Evolutionary conservation across 2,329 filamentous ascomycete species (phyloP), one percentile per base, ranked within the genome.

Genomic region (Colletotrichum eleusines): DNA sequence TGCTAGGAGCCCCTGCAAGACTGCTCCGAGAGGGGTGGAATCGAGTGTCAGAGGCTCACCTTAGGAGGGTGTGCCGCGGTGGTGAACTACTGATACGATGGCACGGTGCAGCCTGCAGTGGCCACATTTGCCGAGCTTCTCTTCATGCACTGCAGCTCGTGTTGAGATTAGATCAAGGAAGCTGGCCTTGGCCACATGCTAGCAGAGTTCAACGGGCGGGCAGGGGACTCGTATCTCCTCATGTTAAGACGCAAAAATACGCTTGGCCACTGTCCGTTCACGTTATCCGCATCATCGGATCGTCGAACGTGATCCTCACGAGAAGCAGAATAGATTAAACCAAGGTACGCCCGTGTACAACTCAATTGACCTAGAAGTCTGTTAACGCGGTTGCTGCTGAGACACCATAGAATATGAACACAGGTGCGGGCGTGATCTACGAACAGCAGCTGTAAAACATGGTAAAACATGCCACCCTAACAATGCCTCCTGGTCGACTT

Each of bases 91-190:
- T 23, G 38, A 23, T 28, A 40, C 63, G 23, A 59, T 28, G 12
- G 5, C 50, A 28, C 23, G 20, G 46, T 50, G 62, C 62, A 55
- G 28, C 59, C 63, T 66, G 54, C 33, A 62, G 57, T 57, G 50
- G 57, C 57, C 57, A 44, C 57, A 38, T 44, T 40, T 42, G 51
- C 26, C 42, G 16, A 46, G 38, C 26, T 33, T 35, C 33, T 3
- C 51, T 31, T 35, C 23, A 35, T 71, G 50, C 58, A 71, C 48
- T 33, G 51, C 50, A 68, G 35, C 64, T 68, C 68, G 58, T 71
- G 53, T 71, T 42, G 44, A 28, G 38, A 28, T 28, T 38, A 26
- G n/a, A 35, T 23, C 44, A 42, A 53, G 35, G 46, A 35, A 23
- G 20, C 3, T 14, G 38, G 35, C 31, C 69, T 67, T 58, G 67